Evolutionary conservation across 2,329 filamentous ascomycete species (phyloP).

Genomic region (Leptographium galeiforme): DNA sequence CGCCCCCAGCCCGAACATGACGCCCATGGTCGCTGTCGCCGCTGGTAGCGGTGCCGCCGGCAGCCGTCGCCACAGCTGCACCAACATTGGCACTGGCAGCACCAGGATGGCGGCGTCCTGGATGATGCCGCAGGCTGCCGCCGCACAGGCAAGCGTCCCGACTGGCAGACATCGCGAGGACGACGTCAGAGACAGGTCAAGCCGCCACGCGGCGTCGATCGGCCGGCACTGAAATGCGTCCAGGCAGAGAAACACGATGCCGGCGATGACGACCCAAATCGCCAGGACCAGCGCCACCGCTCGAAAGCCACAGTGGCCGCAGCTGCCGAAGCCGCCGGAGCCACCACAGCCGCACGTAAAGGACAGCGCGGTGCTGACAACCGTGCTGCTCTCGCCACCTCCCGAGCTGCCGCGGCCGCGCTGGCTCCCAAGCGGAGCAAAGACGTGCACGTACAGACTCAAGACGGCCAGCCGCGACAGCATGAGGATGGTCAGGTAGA

Average conservation of each 20-base stretch:
- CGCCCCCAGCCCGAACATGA: slow-evolving; percentile 24
- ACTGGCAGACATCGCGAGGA: slow-evolving; percentile 19
- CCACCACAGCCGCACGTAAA: no score
- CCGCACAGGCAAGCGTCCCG: slow-evolving; percentile 17
- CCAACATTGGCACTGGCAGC: slow-evolving; percentile 20
- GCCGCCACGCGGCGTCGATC: slow-evolving; percentile 19
- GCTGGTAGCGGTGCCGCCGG: not conserved
- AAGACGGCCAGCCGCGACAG: slow-evolving; percentile 20
- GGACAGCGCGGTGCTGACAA: not conserved
- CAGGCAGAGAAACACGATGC: slow-evolving; percentile 17
- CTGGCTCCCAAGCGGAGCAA: slow-evolving; percentile 7
- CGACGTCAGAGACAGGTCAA: slow-evolving; percentile 13
- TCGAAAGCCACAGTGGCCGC: slow-evolving; percentile 13
- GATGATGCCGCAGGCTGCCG: slow-evolving; percentile 19
- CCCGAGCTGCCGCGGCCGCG: slow-evolving; percentile 9
- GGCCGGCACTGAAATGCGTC: slow-evolving; percentile 24
- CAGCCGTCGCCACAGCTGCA: slow-evolving; percentile 15
- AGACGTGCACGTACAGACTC: slow-evolving; percentile 21
- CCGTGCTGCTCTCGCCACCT: not conserved
- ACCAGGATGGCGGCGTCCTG: slow-evolving; percentile 22
- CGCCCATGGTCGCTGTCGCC: slow-evolving; percentile 11
- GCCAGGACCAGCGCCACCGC: slow-evolving; percentile 13
- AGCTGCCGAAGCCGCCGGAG: no score
- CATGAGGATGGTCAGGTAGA: slow-evolving; percentile 18
- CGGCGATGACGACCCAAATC: slow-evolving; percentile 15